Evolutionary conservation across 495 filamentous ascomycete species (phyloP), one percentile per base, ranked within the genome.

Genomic region (Talaromyces nanjingensis): DNA sequence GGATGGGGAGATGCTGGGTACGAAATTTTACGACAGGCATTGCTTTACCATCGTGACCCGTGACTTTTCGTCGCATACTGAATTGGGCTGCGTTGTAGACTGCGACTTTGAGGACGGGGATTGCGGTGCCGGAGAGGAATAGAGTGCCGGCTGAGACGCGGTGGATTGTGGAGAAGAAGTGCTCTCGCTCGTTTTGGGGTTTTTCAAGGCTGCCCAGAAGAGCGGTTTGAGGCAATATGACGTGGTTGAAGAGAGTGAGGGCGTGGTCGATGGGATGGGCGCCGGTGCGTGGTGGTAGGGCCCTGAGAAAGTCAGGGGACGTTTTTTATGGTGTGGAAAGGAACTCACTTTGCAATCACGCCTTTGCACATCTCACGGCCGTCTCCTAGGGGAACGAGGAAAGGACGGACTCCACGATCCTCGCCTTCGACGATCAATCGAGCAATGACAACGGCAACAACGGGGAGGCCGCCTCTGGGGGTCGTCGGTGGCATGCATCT

Each of bases 401-500:
- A 77, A 0, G 73, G 64, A 9, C 70, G 67, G 2, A 75, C 64
- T 2, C 74, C 74, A 12, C 67, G 57, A 63, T 74, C 68, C 14
- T 68, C 68, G 1, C 59, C 65, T 4, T 64, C 59, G 18, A 73
- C 67, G 3, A 75, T 25, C 42, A 77, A 65, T 55, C 63, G 73
- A 56, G 67, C 71, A 27, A 75, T 70, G 4, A 77, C 68, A 9
- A 77, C 47, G 0, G 65, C 74, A 39, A 77, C 59, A 12, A 69
- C 65, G 4, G 65, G 69, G 18, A 71, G 56, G 0, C 65, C 71
- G 6, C 65, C 67, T 34, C 58, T 60, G 1, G 73, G 73, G 52
- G 72, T 67, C 0, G 63, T 71, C 14, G 71, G 69, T 5, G 75
- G 75, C 75, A 77, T 77, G 59, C 59, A 69, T 63, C 74, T 77